Percentiles rank a stretch among this genome's conserved stretches.
Evolutionary conservation across 2,329 filamentous ascomycete genomes (phyloP).

Genomic region (Aspergillus pseudoviridinutans): DNA sequence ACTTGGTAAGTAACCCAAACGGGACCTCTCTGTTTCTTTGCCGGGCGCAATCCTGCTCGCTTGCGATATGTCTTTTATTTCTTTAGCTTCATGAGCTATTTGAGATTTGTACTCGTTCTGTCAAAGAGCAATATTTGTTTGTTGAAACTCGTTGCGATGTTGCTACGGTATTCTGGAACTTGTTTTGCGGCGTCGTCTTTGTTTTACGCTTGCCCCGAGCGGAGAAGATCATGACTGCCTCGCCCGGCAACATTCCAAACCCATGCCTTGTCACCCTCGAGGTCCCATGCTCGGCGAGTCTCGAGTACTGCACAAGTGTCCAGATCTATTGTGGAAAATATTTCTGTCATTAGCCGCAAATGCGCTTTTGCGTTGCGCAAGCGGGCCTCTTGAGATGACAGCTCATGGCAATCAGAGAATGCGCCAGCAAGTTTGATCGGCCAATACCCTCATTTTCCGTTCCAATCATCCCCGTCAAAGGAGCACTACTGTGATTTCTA

Average conservation of each 20-base stretch:
- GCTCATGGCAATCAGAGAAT: neutral
- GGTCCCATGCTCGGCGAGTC: neutral
- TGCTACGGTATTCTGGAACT: neutral
- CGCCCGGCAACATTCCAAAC: neutral
- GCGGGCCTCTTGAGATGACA: neutral
- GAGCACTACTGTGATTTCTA: neutral
- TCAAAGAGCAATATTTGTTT: neutral
- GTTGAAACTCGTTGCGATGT: neutral
- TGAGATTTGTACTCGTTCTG: neutral
- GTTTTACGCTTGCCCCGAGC: neutral
- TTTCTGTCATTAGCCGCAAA: neutral
- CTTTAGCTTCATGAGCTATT: neutral
- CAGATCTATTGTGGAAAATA: neutral
- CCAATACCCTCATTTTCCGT: neutral
- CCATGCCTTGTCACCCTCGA: neutral
- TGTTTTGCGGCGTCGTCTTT: neutral
- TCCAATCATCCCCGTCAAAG: neutral
- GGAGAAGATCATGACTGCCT: neutral
- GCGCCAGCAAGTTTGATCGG: neutral
- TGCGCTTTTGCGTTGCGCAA: neutral
- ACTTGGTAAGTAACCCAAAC: slow-evolving; percentile 18
- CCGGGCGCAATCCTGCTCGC: slow-evolving; percentile 11
- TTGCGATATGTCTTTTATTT: slow-evolving; percentile 6
- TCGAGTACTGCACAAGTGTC: neutral
- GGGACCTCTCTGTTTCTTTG: slow-evolving; percentile 14